Evolutionary conservation across 495 filamentous ascomycete species (phyloP), one percentile per base, ranked within the genome.

Genomic region (Penicillium longicatenatum): DNA sequence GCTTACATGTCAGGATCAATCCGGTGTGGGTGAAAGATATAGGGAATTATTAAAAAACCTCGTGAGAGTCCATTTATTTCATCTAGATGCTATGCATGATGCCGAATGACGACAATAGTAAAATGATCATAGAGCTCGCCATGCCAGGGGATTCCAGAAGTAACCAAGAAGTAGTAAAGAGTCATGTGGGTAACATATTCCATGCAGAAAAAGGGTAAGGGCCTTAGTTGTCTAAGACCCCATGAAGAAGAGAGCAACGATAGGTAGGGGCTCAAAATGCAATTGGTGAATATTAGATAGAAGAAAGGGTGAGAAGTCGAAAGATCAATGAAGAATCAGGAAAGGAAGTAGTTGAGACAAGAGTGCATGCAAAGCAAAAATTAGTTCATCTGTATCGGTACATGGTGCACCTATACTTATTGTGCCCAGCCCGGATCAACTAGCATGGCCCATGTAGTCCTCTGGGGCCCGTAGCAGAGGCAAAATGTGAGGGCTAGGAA

Each of bases 61-160:
- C 43, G 43, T 46, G 20, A 46, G 39, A 39, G 30, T 14, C 42
- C 24, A 20, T 20, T 16, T 16, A 17, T 20, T 53, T 19, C 35
- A 30, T 44, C 17, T 44, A 42, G 39, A 53, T 21, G 50, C 50
- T 53, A 53, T 43, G 50, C 50, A 30, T 52, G 9, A 46, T 46
- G 43, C 43, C 5, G 19, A 39, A 24, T 46, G 5, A 22, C 12
- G 19, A 21, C 43, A 46, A 5, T 2, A 17, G 17, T 0, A 39
- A 4, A 39, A 16, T 12, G 16, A n/a, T 39, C 37, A 39, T 4
- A 12, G 16, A 39, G 14, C 14, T 16, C 16, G 37, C 14, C 16
- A 39, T 17, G 14, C 16, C 14, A 39, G 4, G 14, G 16, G 17
- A n/a, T 0, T 12, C 16, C 16, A 39, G 12, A 4, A n/a, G 16